Conservation (phyloP, 805 yeast genomes). For the Ogataea henricii region DNA sequence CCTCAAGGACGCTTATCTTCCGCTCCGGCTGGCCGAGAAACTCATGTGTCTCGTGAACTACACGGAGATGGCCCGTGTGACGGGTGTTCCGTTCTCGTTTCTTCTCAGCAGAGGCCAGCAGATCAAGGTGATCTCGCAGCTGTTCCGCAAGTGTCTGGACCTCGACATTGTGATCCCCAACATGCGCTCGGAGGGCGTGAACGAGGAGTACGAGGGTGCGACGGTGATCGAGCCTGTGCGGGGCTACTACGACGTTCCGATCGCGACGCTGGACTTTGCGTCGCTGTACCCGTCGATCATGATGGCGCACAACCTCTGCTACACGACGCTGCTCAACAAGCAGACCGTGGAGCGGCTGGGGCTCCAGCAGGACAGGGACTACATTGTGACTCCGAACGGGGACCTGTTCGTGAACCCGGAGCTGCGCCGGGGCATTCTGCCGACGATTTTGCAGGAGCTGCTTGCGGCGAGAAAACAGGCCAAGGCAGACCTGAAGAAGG, state of each 20-base stretch:
- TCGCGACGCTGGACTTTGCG: constrained; percentile 96
- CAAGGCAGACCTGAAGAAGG: constrained; percentile 84
- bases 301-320: constrained; percentile 98
- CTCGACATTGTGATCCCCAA: constrained; percentile 90
- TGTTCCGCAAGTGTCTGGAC: constrained; percentile 88
- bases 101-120: constrained; percentile 93
- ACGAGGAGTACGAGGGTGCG: constrained; percentile 98
- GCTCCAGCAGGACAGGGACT: constrained; percentile 72
- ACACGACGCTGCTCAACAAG: constrained; percentile 80
- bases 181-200: constrained; percentile 74
- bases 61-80: constrained; percentile 99
- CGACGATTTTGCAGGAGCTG: constrained; percentile 87
- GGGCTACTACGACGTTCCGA: constrained; percentile 96
- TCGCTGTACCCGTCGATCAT: constrained; percentile 96
- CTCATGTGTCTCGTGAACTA: constrained; percentile 95
- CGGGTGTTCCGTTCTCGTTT: constrained; percentile 96
- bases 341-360: constrained; percentile 65
- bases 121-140: constrained; percentile 93
- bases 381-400: constrained; percentile 85
- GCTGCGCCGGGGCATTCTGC: constrained; percentile 81
- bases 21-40: constrained; percentile 83
- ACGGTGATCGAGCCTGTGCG: constrained; percentile 96
- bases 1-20: constrained; percentile 92
- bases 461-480: constrained; percentile 92
- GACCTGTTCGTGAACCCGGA: constrained; percentile 79